phyloP scores from a whole-genome alignment of 1,284 basidiomycete species.

The Cerrena zonata region DNA sequence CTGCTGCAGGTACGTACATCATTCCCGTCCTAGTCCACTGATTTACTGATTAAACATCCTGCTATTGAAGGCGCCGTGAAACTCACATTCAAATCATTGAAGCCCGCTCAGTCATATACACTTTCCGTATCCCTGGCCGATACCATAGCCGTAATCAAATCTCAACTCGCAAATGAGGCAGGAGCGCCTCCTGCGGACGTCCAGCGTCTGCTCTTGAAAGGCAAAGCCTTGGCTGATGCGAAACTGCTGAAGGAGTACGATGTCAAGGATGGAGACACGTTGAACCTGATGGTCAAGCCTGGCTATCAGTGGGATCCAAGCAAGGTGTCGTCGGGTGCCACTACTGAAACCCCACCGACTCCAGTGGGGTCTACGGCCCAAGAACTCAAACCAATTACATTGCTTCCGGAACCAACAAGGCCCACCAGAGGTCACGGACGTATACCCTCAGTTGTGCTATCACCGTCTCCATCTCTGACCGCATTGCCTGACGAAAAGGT shows the following conservation, averaged over 20 bases:
- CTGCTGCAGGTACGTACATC: constrained; percentile 32
- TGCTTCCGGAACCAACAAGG: constrained; percentile 21
- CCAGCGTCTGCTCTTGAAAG: constrained; percentile 84
- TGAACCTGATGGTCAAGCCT: constrained; percentile 82
- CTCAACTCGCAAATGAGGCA: constrained; percentile 56
- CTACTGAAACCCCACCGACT: constrained; percentile 7
- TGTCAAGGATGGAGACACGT: constrained; percentile 70
- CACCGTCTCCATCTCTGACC: constrained; percentile 57
- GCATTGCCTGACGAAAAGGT: constrained; percentile 38
- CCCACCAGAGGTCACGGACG: constrained; percentile 42
- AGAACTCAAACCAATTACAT: constrained; percentile 18
- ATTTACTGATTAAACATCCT: constrained; percentile 1
- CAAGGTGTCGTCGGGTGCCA: constrained; percentile 23
- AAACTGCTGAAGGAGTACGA: constrained; percentile 86
- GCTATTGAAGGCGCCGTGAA: constrained; percentile 46
- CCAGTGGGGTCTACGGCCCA: constrained; percentile 5
- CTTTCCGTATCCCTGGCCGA: constrained; percentile 71
- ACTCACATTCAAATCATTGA: constrained; percentile 82
- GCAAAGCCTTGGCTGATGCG: constrained; percentile 81
- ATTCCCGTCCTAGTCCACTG: neutral
- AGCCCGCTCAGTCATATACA: constrained; percentile 73
- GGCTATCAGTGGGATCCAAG: constrained; percentile 63
- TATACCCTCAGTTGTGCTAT: constrained; percentile 69
- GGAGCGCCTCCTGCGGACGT: constrained; percentile 65
- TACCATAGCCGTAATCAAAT: constrained; percentile 74